Conservation (phyloP, 208 protist species). For the Crithidia mellificae region DNA sequence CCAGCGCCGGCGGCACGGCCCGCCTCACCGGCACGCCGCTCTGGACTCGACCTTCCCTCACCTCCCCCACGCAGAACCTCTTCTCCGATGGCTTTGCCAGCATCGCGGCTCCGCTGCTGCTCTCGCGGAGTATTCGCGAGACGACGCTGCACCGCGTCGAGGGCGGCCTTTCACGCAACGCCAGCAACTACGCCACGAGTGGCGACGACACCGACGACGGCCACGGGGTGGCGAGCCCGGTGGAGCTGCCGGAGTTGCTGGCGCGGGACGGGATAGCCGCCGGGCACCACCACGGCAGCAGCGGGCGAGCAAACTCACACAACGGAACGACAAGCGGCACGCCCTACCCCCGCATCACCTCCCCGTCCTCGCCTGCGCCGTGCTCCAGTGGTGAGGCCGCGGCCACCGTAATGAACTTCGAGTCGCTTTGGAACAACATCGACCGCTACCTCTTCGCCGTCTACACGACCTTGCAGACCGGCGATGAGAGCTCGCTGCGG, state of each 20-base stretch:
- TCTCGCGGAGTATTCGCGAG: slow-evolving; percentile 33
- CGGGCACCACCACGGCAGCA: background rate
- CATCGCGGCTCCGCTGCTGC: slow-evolving; percentile 21
- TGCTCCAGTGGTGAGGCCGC: background rate
- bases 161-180: slow-evolving; percentile 2
- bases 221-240: background rate
- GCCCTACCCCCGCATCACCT: background rate
- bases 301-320: background rate
- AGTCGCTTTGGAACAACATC: slow-evolving; percentile 44
- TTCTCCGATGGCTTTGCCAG: slow-evolving; percentile 3
- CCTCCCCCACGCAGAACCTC: slow-evolving; percentile 1
- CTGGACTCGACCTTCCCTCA: background rate
- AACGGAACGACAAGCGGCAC: background rate
- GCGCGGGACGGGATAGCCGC: background rate
- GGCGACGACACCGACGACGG: slow-evolving; percentile 20
- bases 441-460: slow-evolving; percentile 49
- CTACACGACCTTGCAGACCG: slow-evolving; percentile 41
- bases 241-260: slow-evolving; percentile 3
- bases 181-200: slow-evolving; percentile 15
- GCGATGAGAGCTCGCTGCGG: slow-evolving; percentile 35
- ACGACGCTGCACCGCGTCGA: slow-evolving; percentile 9
- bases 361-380: slow-evolving; percentile 1
- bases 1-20: background rate
- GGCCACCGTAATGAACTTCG: slow-evolving; percentile 14
- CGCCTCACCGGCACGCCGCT: background rate